Base-by-base conservation (phyloP, 73 alveolate genomes). In the Tetrahymena borealis region DNA sequence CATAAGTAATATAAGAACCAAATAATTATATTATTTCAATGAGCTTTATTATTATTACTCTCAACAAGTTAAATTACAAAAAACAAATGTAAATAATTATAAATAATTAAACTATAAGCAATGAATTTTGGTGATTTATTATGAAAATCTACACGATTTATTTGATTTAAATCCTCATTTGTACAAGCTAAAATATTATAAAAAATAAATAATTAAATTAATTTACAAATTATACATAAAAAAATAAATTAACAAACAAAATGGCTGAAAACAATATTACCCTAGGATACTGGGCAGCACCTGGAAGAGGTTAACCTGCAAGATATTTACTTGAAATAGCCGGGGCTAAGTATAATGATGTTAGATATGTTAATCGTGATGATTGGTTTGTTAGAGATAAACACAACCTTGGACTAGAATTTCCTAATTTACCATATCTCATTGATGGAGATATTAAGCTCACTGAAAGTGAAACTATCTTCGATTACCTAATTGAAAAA, bases 401-500 rank as follows among this genome's bases (percentile, higher is more conserved):
- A 18, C 31, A 60, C 28, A 35, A 32, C 10, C 28, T 60, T 10
- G 85, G 85, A 60, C 28, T 60, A 60, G 37, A 32, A 24, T 60
- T 60, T 35, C 85, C 85, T 35, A 60, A 60, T 18, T 60, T 60
- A 60, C 85, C 85, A 24, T 60, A 60, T 28, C 85, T 60, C 31
- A 7, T 60, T 15, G 85, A 60, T 60, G 85, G 85, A 18, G 85
- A 60, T 60, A 35, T 60, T 15, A 60, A 60, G 28, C n/a, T 60
- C 85, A 60, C 85, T 60, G 85, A 60, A 60, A 60, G 85, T 60
- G 85, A 60, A 60, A 60, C 85, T 60, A 60, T 60, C 85, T 60
- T 60, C 31, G 85, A 60, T 60, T 60, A 60, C 37, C 28, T 60
- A 35, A 60, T 60, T n/a, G 18, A 60, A 1, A 60, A 20, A 20